These are phyloP conservation scores for Uronychia binucleata DNA, from an alignment of 73 alveolate species.

Conservation along the genomic window DNA sequence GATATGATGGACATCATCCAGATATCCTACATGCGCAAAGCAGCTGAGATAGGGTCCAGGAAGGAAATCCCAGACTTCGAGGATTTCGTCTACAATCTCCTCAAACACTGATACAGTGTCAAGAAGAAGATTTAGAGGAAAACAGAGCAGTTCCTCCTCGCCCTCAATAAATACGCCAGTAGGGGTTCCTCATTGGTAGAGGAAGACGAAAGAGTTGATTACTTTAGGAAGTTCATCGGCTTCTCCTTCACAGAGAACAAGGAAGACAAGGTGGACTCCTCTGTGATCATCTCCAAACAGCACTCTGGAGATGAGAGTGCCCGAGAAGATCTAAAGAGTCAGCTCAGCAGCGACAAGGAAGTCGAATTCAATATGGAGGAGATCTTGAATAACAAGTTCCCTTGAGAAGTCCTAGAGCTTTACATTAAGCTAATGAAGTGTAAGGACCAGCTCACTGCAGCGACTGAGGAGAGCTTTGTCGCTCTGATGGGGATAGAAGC, in stretches of 20 bases:
- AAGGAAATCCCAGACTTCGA: conserved; percentile 15
- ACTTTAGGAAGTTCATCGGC: conserved; percentile 51
- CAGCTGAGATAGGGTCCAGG: conserved; percentile 5
- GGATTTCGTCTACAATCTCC: conserved; percentile 38
- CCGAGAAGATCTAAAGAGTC: background rate
- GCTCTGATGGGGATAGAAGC: conserved; percentile 15
- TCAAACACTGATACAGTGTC: conserved; percentile 32
- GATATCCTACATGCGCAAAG: background rate
- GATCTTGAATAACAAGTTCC: background rate
- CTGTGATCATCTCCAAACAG: background rate
- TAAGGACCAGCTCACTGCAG: background rate
- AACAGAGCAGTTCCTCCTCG: conserved; percentile 29
- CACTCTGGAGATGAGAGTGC: background rate
- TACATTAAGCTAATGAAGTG: conserved; percentile 44
- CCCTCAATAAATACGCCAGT: conserved; percentile 27
- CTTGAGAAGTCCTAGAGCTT: conserved; percentile 37
- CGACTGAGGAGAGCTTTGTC: conserved; percentile 11
- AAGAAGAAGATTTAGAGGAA: conserved; percentile 42
- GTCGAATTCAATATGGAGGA: background rate
- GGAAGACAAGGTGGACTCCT: background rate
- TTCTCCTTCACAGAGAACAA: conserved; percentile 8
- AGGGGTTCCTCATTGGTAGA: background rate
- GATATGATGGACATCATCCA: background rate
- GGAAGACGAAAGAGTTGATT: conserved; percentile 51
- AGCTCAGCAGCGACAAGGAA: background rate